These are phyloP conservation scores for Yamadazyma akitaensis DNA, from an alignment of 805 yeast genomes.

Conservation along the genomic window DNA sequence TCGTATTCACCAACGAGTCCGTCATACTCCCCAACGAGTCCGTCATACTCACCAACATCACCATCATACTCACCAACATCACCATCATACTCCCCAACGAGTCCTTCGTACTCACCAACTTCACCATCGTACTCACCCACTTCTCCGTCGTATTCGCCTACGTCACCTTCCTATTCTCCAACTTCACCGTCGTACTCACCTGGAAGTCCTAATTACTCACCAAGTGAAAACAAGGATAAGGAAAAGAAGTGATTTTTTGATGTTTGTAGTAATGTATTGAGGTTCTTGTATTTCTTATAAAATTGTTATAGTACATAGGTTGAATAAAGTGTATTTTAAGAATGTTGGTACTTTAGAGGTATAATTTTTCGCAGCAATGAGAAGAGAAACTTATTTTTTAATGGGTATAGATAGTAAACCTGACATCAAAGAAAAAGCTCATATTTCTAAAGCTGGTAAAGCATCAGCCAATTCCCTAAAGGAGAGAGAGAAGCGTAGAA, in stretches of 20 bases:
- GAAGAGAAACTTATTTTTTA: not conserved
- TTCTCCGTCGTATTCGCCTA: conserved; percentile 70
- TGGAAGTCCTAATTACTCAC: conserved; percentile 45
- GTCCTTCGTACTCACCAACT: conserved; percentile 66
- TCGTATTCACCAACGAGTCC: conserved; percentile 70
- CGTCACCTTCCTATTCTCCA: conserved; percentile 62
- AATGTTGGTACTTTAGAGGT: not conserved
- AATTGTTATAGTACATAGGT: conserved; percentile 3
- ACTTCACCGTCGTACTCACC: conserved; percentile 50
- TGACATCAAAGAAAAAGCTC: not conserved
- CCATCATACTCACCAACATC: conserved; percentile 70
- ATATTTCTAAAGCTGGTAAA: conserved; percentile 4
- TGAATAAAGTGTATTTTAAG: conserved; percentile 3
- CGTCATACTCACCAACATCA: conserved; percentile 62
- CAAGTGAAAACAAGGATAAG: conserved; percentile 29
- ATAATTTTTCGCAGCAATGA: not conserved
- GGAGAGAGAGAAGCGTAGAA: conserved; percentile 46
- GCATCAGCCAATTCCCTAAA: conserved; percentile 37
- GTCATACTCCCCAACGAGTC: conserved; percentile 67
- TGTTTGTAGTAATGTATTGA: not conserved
- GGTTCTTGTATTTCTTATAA: not conserved
- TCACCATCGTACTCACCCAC: conserved; percentile 44
- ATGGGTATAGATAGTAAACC: not conserved
- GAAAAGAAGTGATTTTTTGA: conserved; percentile 12
- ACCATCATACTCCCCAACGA: conserved; percentile 67